phyloP scores from a whole-genome alignment of 164 flowering plant species.

The Pachysandra terminalis region DNA sequence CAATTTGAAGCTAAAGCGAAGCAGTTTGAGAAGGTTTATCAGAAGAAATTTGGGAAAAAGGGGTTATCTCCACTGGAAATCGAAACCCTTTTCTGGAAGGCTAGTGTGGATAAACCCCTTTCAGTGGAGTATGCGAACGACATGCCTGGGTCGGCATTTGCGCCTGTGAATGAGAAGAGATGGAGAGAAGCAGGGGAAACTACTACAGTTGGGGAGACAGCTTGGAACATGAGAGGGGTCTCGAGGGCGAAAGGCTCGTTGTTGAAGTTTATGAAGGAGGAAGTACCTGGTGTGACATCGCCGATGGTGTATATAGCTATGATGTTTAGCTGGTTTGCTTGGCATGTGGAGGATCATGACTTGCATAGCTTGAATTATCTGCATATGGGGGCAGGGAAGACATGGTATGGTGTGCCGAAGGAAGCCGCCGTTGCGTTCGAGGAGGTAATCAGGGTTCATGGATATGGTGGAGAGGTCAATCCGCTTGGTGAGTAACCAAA shows the following conservation, averaged over 20 bases:
- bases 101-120: slow-evolving; percentile 83
- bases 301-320: slow-evolving; percentile 97
- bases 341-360: slow-evolving; percentile 99
- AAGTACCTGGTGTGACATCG: slow-evolving; percentile 97
- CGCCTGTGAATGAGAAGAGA: slow-evolving; percentile 23
- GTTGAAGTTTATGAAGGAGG: slow-evolving; percentile 98
- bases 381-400: slow-evolving; percentile 93
- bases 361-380: slow-evolving; percentile 95
- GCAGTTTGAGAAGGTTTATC: slow-evolving; percentile 57
- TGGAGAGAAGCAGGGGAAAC: slow-evolving; percentile 35
- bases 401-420: slow-evolving; percentile 97
- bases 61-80: slow-evolving; percentile 52
- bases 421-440: slow-evolving; percentile 89
- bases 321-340: slow-evolving; percentile 99
- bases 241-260: slow-evolving; percentile 77
- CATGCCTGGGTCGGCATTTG: slow-evolving; percentile 96
- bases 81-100: slow-evolving; percentile 91
- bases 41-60: slow-evolving; percentile 48
- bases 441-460: slow-evolving; percentile 87
- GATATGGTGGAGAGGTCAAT: slow-evolving; percentile 91
- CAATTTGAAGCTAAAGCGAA: slow-evolving; percentile 87
- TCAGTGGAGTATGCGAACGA: slow-evolving; percentile 98
- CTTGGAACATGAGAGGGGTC: slow-evolving; percentile 95
- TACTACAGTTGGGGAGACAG: slow-evolving; percentile 63
- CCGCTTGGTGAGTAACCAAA: slow-evolving; percentile 78